Evolutionary conservation across 2,329 filamentous ascomycete species (phyloP), one percentile per base, ranked within the genome.

Genomic region (Trichocomaceae sp.): DNA sequence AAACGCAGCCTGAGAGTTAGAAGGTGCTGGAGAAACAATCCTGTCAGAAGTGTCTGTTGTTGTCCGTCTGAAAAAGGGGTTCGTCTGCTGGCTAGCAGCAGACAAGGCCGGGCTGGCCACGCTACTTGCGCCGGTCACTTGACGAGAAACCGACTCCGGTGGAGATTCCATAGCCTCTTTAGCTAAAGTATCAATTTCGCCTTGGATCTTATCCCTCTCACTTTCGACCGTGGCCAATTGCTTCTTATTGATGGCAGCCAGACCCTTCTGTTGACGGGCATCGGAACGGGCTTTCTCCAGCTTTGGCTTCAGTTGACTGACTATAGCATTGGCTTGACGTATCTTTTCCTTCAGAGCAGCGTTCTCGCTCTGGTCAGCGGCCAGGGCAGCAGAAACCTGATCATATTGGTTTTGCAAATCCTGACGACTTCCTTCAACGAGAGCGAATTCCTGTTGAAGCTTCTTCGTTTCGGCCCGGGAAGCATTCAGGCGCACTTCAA

Each of bases 211-310:
- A 58, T 97, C 92, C 31, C 88, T 83, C 69, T 97, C 92, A 47
- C 82, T 83, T 71, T 99, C 93, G 55, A 87, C 89, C 0, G 91
- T 96, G 35, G 86, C 83, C 57, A 97, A 77, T 73, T 99, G 93
- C 76, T 99, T 99, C 79, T 95, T 97, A 75, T 96, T 96, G 75
- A 99, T 99, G 44, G 93, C 91, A 29, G 95, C 92, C 61, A 97
- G 79, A 17, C 93, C 93, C 75, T 95, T 97, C 67, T 97, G 91
- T 70, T 97, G 93, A 42, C 93, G 85, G 23, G 90, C 90, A 63
- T 96, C 90, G 12, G 87, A 89, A 69, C 88, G 90, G 63, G 95
- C 80, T 77, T 96, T 97, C 69, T 99, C 93, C 51, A 99, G 83
- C 61, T 92, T 86, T 31, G 91, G 90, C 70, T 90, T 95, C 41